Evolutionary conservation across 495 filamentous ascomycete genomes (phyloP), one percentile per base, ranked within the genome.

Genomic region (Penicillium macrosclerotiorum): DNA sequence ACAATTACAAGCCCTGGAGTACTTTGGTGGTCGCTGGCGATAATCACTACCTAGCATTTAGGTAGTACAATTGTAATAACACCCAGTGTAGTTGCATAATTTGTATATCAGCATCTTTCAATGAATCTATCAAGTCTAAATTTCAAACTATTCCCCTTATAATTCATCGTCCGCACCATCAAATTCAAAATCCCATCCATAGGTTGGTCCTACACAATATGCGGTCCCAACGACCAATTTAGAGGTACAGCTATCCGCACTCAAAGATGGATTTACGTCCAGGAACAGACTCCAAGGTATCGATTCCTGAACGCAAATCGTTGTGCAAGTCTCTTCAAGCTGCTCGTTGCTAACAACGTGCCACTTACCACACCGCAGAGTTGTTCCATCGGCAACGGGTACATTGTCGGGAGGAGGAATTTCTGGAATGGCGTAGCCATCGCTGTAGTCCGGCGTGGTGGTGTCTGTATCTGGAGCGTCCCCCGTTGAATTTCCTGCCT

Each of bases 261-360:
- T 31, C 4, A 52, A 30, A 8, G 44, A 49, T 14, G 49, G 53
- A 23, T 52, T 57, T 4, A 42, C 53, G 4, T 39, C 39, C 5
- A 45, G 20, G 23, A 57, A 52, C 8, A 57, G 35, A n/a, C 4
- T 18, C 7, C 19, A 12, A 5, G 34, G 4, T 9, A 57, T 45
- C 2, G 27, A 12, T n/a, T 45, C 30, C 16, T 48, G 14, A 19
- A 52, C 20, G 35, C 44, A 52, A 13, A 57, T 49, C 29, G 33
- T 30, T 3, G 29, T 24, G 26, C 45, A 57, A 8, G 49, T 49
- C 26, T 57, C 54, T 8, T 37, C 30, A 2, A n/a, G 32, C 40
- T 6, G 32, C 17, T 18, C 12, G n/a, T n/a, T n/a, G n/a, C n/a
- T 35, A 22, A 30, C 26, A 16, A 22, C 8, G 20, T 42, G 8